Conservation (phyloP, 345 rosid species). For the Eucalyptus microcorys region DNA sequence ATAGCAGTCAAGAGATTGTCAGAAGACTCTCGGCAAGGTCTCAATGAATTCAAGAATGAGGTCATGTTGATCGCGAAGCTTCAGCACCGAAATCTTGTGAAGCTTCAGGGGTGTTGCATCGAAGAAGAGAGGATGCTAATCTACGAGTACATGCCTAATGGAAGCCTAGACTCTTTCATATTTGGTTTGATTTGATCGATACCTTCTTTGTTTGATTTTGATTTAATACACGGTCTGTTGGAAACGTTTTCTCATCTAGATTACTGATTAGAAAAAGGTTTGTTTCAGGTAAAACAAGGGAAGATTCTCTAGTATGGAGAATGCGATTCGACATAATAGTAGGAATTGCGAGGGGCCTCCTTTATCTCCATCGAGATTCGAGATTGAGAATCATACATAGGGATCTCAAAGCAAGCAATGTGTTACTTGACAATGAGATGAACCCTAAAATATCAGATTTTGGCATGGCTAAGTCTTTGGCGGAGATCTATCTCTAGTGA, state of each 20-base stretch:
- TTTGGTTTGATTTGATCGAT: neutral
- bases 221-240: neutral
- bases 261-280: neutral
- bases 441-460: conserved; percentile 12
- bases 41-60: neutral
- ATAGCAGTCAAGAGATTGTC: neutral
- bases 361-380: conserved; percentile 29
- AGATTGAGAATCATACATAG: conserved; percentile 29
- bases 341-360: conserved; percentile 25
- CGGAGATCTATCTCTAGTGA: neutral
- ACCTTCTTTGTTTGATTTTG: neutral
- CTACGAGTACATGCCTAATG: conserved; percentile 6
- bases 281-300: neutral
- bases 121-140: conserved; percentile 2
- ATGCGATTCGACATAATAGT: conserved; percentile 10
- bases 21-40: neutral
- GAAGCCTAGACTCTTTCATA: neutral
- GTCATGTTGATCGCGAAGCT: neutral
- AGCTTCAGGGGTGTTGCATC: neutral
- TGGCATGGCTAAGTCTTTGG: conserved; percentile 4
- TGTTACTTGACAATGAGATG: conserved; percentile 1
- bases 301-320: conserved; percentile 9
- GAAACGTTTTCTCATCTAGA: too few species aligned
- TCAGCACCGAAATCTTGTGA: conserved; percentile 8
- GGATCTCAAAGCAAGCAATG: conserved; percentile 7